Conservation (phyloP, 148 eudicot genomes). For the Bassia scoparia region DNA sequence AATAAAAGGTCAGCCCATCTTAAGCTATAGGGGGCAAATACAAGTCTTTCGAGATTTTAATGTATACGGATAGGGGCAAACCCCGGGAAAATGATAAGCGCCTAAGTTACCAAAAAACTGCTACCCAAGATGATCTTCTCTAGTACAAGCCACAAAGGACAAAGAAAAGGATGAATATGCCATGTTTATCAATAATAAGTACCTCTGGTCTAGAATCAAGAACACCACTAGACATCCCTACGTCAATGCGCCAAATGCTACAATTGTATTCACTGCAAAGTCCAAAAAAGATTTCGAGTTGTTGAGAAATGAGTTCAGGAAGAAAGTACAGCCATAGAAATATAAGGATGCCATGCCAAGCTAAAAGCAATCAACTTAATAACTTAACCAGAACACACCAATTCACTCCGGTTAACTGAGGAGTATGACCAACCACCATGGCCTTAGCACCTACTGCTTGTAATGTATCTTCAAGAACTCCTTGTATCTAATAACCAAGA, state of each 20-base stretch:
- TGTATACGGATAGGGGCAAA: too few species aligned
- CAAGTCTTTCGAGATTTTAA: too few species aligned
- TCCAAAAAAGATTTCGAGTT: background rate
- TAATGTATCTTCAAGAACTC: slow-evolving; percentile 64
- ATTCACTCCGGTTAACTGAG: slow-evolving; percentile 78
- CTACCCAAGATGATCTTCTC: too few species aligned
- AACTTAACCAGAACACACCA: slow-evolving; percentile 71
- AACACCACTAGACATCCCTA: slow-evolving; percentile 98
- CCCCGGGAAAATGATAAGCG: too few species aligned
- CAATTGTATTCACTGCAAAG: slow-evolving; percentile 66
- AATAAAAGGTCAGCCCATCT: too few species aligned
- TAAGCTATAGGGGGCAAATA: too few species aligned
- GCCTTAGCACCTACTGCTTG: slow-evolving; percentile 77
- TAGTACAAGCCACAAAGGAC: background rate
- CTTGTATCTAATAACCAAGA: slow-evolving; percentile 48
- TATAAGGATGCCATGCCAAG: background rate
- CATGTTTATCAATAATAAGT: background rate
- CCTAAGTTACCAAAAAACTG: too few species aligned
- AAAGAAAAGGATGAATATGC: background rate
- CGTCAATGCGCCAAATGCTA: slow-evolving; percentile 95
- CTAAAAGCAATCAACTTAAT: slow-evolving; percentile 10
- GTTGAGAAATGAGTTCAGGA: background rate
- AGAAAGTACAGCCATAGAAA: background rate
- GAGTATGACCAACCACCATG: slow-evolving; percentile 99
- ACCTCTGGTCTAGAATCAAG: slow-evolving; percentile 94